Conservation (phyloP, 2,329 filamentous ascomycete genomes). For the Nakataea oryzae region DNA sequence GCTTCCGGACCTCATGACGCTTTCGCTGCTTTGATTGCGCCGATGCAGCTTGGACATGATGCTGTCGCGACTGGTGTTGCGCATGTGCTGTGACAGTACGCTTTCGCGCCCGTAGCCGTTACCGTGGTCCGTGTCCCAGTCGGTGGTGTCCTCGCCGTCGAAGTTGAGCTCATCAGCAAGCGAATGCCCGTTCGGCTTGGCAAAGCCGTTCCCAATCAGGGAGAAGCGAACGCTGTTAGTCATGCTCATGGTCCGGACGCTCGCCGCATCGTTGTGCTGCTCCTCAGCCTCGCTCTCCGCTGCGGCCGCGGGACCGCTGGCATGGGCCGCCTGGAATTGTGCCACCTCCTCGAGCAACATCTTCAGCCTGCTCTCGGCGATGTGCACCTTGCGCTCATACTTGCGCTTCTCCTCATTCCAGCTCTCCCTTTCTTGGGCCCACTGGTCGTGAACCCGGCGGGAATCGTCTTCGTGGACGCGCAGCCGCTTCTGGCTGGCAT, state of each 20-base stretch:
- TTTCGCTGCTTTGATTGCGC: slow-evolving; percentile 49
- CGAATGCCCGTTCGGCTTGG: slow-evolving; percentile 56
- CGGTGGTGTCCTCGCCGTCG: slow-evolving; percentile 59
- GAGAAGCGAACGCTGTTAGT: slow-evolving; percentile 67
- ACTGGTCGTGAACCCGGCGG: slow-evolving; percentile 65
- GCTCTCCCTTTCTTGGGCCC: slow-evolving; percentile 71
- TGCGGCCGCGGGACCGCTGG: slow-evolving; percentile 13
- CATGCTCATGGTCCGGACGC: slow-evolving; percentile 64
- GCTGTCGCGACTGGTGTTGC: slow-evolving; percentile 49
- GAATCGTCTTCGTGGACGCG: slow-evolving; percentile 76
- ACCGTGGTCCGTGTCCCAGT: slow-evolving; percentile 60
- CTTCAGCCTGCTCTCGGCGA: slow-evolving; percentile 82
- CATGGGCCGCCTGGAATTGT: slow-evolving; percentile 46
- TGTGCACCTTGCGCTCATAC: slow-evolving; percentile 74
- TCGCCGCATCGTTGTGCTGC: slow-evolving; percentile 57
- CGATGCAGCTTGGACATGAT: slow-evolving; percentile 36
- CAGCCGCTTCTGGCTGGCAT: slow-evolving; percentile 65
- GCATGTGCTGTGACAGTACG: slow-evolving; percentile 42
- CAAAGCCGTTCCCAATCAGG: slow-evolving; percentile 41
- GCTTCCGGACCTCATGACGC: slow-evolving; percentile 43
- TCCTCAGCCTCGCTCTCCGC: slow-evolving; percentile 52
- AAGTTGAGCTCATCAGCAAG: slow-evolving; percentile 88
- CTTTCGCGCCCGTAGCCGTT: slow-evolving; percentile 43
- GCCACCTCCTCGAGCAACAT: slow-evolving; percentile 77
- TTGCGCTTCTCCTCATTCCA: slow-evolving; percentile 80